Base-by-base conservation (phyloP, 2,329 filamentous ascomycete species). In the Colletotrichum sublineola region DNA sequence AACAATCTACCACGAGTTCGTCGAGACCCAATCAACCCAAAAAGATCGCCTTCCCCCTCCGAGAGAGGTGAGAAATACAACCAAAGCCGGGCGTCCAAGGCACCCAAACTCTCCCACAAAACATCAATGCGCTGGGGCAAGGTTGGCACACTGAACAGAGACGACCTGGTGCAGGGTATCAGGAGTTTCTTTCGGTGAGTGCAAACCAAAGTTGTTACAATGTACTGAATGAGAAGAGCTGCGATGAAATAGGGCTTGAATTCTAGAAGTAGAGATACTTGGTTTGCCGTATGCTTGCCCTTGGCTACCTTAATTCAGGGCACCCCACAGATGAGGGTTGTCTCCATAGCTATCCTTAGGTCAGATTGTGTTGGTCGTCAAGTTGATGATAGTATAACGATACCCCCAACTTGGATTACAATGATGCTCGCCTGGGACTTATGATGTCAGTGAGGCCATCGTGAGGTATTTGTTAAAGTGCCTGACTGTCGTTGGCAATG, bases 111-210 rank as follows among this genome's bases (percentile, higher is more conserved):
- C 14, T 61, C 71, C 2, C 70, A 74, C 14, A 81, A 79, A 72
- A 77, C 81, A 6, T 75, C 79, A 33, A 80, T 78, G 53, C 79
- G 81, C 66, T 84, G 83, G 83, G 75, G 79, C 33, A 82, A 78
- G 70, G 79, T 81, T 9, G 78, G 81, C 9, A 76, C 77, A 42
- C 77, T 81, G 66, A 84, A 83, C 74, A 80, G 79, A 55, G 81
- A 82, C 15, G 76, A 81, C 36, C 78, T 83, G 75, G 79, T 82
- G 24, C 81, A 83, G 68, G 81, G 84, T 11, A 79, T 86, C 66
- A 83, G 84, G 52, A 85, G 80, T 67, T 79, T 86, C 66, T 87
- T 87, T 75, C 83, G 83, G 63, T 86, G 77, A 77, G 58, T 24
- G 20, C 50, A 12, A 15, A 31, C 12, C 18, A n/a, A 29, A 24